Base-by-base conservation (phyloP, 805 yeast species). In the Yamadazyma sp. region DNA sequence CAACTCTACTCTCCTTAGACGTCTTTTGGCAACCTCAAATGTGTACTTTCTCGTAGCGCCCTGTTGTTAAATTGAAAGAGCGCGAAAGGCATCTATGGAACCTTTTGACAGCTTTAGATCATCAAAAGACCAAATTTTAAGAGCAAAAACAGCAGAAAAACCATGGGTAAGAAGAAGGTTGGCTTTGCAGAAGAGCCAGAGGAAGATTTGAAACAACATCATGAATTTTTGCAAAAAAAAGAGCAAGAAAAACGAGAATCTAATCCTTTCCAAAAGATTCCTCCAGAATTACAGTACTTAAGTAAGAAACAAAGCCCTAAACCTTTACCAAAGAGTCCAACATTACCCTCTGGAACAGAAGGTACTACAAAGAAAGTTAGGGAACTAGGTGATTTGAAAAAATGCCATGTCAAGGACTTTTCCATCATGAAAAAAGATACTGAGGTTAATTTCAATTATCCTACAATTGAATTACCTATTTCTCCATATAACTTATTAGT, bases 381-480 rank as follows among this genome's bases (percentile, higher is more conserved):
- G 20, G 21, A 31, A 5, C 43, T 65, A 17, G 75, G 80, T 36
- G 78, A 75, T 42, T 69, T 78, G 29, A 67, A 65, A 38, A 57
- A 65, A 44, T 59, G 75, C 21, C 78, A 82, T 10, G 67, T 76
- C 5, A 70, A 70, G 43, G 73, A 78, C 57, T 48, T 70, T 56
- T 49, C 68, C 41, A 49, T 70, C 47, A 45, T 74, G 35, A 66
- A 68, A 42, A 64, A 63, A 42, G 56, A 60, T 31, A 65, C 69
- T 1, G 65, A 58, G 31, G 65, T 80, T 47, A 75, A 76, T 23
- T 79, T 78, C 52, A 74, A 75, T 43, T 70, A 74, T 44, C 67
- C 65, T 15, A 69, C 68, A 26, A 66, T 75, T 31, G 67, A 67
- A 19, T 49, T 70, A 15, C 84, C 82, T 2, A 58, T 78, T 31